phyloP scores from a whole-genome alignment of 148 eudicot species.

The Amaranthus hypochondriacus region DNA sequence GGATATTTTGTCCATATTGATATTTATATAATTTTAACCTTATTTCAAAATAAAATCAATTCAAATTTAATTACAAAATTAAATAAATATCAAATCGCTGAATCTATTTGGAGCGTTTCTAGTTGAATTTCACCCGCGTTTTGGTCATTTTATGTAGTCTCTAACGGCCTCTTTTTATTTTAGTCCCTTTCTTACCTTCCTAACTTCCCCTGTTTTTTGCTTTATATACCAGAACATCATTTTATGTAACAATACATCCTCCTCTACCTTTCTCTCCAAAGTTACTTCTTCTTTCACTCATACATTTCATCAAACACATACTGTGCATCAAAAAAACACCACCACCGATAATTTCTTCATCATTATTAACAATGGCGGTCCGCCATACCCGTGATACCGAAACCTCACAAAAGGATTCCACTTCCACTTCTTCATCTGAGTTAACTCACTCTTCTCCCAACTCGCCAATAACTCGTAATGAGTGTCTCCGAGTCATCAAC shows the following conservation, averaged over 20 bases:
- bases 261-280: background rate
- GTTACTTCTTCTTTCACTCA: background rate
- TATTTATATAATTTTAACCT: too few species aligned
- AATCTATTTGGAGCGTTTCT: too few species aligned
- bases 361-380: constrained; percentile 1
- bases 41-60: too few species aligned
- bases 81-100: too few species aligned
- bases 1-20: too few species aligned
- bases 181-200: background rate
- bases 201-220: constrained; percentile 1
- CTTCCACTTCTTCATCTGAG: constrained; percentile 18
- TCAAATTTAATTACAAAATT: too few species aligned
- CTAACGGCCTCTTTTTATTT: background rate
- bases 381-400: background rate
- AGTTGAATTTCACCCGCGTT: too few species aligned
- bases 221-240: constrained; percentile 12
- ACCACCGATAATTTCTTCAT: background rate
- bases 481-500: background rate
- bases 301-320: too few species aligned
- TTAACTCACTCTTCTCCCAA: background rate
- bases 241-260: background rate
- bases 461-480: too few species aligned
- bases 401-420: constrained; percentile 9
- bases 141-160: background rate
- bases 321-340: constrained; percentile 5